Conservation (phyloP, 2,329 filamentous ascomycete species). For the Chrysosporium queenslandicum region DNA sequence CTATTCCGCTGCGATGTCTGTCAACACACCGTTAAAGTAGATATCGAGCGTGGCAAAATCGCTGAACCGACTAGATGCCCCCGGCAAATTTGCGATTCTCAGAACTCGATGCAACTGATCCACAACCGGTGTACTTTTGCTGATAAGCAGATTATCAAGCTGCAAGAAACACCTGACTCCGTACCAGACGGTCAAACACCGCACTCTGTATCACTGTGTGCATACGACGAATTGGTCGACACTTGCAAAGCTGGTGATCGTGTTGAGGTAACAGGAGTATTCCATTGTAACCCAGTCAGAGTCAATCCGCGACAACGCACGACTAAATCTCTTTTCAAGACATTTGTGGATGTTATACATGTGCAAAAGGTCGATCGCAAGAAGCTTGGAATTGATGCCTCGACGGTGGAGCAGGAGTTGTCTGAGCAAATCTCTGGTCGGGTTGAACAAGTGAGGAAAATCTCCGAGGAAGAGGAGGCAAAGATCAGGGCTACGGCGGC, state of each 20-base stretch:
- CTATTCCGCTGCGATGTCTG: slow-evolving; percentile 95
- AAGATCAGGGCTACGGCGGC: slow-evolving; percentile 74
- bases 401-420: slow-evolving; percentile 75
- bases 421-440: slow-evolving; percentile 61
- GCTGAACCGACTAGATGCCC: slow-evolving; percentile 87
- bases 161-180: slow-evolving; percentile 92
- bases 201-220: slow-evolving; percentile 90
- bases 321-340: slow-evolving; percentile 95
- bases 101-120: slow-evolving; percentile 96
- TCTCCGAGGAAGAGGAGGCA: slow-evolving; percentile 75
- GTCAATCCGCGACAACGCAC: slow-evolving; percentile 87
- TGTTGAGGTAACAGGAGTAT: slow-evolving; percentile 91
- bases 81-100: slow-evolving; percentile 65
- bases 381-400: slow-evolving; percentile 79
- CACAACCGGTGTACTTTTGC: slow-evolving; percentile 93
- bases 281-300: slow-evolving; percentile 85
- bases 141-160: slow-evolving; percentile 97
- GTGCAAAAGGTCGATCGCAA: slow-evolving; percentile 96
- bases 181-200: slow-evolving; percentile 94
- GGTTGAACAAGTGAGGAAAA: slow-evolving; percentile 72
- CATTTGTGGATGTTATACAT: slow-evolving; percentile 89
- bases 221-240: slow-evolving; percentile 94
- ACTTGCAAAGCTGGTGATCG: slow-evolving; percentile 96
- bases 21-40: slow-evolving; percentile 79
- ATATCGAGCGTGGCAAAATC: slow-evolving; percentile 92